A percentile compares a stretch with the other conserved stretches of the same genome.
Conservation (phyloP, 768 basidiomycete species). For the Boletus bicolor region DNA sequence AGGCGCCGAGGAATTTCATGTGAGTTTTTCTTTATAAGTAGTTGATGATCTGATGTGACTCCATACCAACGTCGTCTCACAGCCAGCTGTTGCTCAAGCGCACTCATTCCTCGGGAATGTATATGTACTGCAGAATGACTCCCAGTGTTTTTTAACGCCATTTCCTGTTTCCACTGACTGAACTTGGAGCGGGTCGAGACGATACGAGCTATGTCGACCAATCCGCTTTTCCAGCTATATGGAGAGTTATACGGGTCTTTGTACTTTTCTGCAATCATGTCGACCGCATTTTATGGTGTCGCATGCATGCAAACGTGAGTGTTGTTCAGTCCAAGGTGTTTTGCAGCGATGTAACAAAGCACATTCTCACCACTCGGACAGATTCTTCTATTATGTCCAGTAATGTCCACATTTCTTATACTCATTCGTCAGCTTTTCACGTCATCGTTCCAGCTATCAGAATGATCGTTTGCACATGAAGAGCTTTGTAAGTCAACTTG, state of each 20-base stretch:
- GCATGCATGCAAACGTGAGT: slow-evolving; percentile 15
- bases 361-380: neutral
- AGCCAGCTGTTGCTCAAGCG: no score
- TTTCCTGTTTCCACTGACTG: neutral
- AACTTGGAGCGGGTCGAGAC: neutral
- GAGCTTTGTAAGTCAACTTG: slow-evolving; percentile 3
- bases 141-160: no score
- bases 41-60: no score
- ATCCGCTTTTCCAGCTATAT: neutral
- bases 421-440: neutral
- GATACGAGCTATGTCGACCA: neutral
- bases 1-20: no score
- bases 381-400: slow-evolving; percentile 14
- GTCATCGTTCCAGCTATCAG: slow-evolving; percentile 1
- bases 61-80: no score
- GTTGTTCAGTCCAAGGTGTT: neutral
- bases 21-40: no score
- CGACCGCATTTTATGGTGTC: slow-evolving; percentile 4
- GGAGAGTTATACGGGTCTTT: neutral
- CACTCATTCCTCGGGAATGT: no score
- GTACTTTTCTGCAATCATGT: slow-evolving; percentile 1
- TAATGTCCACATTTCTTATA: neutral
- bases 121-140: no score
- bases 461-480: slow-evolving; percentile 3
- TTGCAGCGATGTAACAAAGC: neutral